Conservation (phyloP, 1,139 yeast species). For the Schwanniomyces etchellsii region DNA sequence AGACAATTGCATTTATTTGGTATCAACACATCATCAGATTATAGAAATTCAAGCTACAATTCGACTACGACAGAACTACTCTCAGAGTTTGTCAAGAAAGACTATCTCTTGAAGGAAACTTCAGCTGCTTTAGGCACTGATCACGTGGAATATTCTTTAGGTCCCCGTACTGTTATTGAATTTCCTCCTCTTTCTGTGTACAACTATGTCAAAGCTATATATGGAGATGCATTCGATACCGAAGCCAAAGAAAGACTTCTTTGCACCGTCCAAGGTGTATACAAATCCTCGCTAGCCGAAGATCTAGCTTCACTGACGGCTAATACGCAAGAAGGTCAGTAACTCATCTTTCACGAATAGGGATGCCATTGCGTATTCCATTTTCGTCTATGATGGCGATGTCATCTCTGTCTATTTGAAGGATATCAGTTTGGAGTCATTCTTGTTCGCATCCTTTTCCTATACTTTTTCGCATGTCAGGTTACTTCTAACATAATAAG, state of each 20-base stretch:
- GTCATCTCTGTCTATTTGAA: no score
- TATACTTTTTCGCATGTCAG: no score
- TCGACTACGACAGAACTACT: constrained; percentile 20
- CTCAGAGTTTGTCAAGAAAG: constrained; percentile 25
- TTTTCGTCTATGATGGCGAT: no score
- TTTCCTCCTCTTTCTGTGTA: constrained; percentile 26
- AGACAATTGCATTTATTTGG: constrained; percentile 24
- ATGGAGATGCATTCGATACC: constrained; percentile 21
- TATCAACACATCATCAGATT: constrained; percentile 16
- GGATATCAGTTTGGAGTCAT: no score
- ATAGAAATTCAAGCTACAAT: constrained; percentile 19
- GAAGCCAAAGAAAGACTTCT: constrained; percentile 16
- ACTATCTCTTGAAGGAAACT: constrained; percentile 20
- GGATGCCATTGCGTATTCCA: no score
- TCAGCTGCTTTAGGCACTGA: constrained; percentile 11
- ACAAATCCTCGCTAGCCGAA: no score
- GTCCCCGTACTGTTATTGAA: constrained; percentile 30
- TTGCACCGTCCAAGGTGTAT: constrained; percentile 24
- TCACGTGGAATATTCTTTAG: constrained; percentile 23
- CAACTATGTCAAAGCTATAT: constrained; percentile 20
- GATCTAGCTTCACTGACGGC: no score
- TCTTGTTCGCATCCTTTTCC: no score
- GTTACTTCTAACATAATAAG: no score
- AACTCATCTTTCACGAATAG: no score
- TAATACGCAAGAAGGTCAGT: no score